Evolutionary conservation across 2,329 filamentous ascomycete genomes (phyloP).

Genomic region (Plectosphaerella sp.): DNA sequence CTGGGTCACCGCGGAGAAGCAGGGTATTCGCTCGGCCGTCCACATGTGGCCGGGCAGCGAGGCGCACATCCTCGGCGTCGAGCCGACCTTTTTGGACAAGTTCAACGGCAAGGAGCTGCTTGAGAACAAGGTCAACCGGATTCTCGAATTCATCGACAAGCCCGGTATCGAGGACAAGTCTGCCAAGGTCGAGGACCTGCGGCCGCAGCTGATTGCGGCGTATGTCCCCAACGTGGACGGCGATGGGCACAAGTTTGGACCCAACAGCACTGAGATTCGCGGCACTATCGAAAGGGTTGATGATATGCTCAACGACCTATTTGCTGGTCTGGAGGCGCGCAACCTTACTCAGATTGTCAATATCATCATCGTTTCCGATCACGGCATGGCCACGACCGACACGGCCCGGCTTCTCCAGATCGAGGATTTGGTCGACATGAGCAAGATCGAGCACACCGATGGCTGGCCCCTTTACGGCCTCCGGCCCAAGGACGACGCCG

Average conservation of each 20-base stretch:
- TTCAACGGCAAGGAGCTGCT: constrained; percentile 77
- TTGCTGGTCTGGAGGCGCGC: constrained; percentile 70
- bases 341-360: constrained; percentile 91
- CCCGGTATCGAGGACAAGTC: constrained; percentile 63
- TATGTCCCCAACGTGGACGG: constrained; percentile 92
- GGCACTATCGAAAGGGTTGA: constrained; percentile 77
- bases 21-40: constrained; percentile 73
- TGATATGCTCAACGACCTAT: constrained; percentile 71
- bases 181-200: constrained; percentile 44
- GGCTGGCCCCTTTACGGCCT: constrained; percentile 93
- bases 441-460: constrained; percentile 76
- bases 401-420: constrained; percentile 76
- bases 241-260: constrained; percentile 83
- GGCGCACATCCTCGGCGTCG: constrained; percentile 70
- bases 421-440: constrained; percentile 79
- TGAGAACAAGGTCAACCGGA: constrained; percentile 68
- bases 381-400: constrained; percentile 96
- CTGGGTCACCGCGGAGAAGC: constrained; percentile 87
- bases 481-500: constrained; percentile 65
- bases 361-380: constrained; percentile 92
- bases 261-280: constrained; percentile 89
- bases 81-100: constrained; percentile 78
- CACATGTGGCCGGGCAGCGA: constrained; percentile 99
- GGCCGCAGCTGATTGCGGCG: constrained; percentile 87
- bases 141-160: constrained; percentile 79